phyloP scores from a whole-genome alignment of 2,329 filamentous ascomycete species.

The Leptographium wingfieldii region DNA sequence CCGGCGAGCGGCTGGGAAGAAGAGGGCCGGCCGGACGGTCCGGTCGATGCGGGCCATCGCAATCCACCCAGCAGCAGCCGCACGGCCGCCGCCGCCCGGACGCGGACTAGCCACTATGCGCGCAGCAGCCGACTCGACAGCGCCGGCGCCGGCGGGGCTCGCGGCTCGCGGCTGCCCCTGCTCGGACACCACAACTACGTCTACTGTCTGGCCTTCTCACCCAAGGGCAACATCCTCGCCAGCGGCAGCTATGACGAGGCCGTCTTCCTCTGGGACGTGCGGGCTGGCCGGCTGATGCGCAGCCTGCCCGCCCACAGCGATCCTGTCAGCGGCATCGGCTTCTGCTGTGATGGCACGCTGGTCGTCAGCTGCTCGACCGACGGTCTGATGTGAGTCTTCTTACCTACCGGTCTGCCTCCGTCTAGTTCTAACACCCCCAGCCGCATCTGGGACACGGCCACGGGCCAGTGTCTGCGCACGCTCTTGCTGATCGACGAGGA shows the following conservation, averaged over 20 bases:
- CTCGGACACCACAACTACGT: constrained; percentile 93
- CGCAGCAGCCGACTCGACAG: constrained; percentile 5
- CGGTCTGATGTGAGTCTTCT: constrained; percentile 57
- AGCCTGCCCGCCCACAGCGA: constrained; percentile 90
- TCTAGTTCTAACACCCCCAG: constrained; percentile 21
- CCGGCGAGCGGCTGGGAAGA: background rate
- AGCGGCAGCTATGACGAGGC: constrained; percentile 96
- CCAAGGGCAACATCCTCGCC: constrained; percentile 93
- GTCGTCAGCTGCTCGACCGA: constrained; percentile 87
- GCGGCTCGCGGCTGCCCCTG: constrained; percentile 41
- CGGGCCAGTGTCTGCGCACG: constrained; percentile 88
- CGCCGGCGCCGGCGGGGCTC: constrained; percentile 9
- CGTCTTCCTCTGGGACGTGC: constrained; percentile 91
- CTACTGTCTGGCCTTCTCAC: constrained; percentile 88
- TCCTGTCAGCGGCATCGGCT: constrained; percentile 86
- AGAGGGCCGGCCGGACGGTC: too few relatives aligned
- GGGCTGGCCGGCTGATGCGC: constrained; percentile 76
- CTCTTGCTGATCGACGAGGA: constrained; percentile 96
- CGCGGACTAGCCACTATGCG: background rate
- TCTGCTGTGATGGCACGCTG: constrained; percentile 81
- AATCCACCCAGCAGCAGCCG: background rate
- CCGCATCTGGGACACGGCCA: constrained; percentile 90
- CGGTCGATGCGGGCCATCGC: too few relatives aligned
- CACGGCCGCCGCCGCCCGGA: background rate
- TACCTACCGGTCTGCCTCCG: too few relatives aligned